Evolutionary conservation across 2,329 filamentous ascomycete species (phyloP).

Genomic region (Alternaria gansuensis): DNA sequence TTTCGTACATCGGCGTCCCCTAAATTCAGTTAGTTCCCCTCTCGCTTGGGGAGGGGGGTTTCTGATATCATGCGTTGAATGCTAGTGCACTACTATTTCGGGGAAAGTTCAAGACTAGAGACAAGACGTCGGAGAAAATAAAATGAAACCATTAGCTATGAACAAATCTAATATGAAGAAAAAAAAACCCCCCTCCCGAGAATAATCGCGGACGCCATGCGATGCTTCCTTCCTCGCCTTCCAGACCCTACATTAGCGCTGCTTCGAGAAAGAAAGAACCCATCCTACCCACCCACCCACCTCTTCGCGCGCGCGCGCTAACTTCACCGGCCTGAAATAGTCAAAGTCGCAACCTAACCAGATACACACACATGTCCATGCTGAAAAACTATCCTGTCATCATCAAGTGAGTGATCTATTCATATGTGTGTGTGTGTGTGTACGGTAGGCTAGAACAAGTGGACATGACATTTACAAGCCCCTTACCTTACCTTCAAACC

Average conservation of each 20-base stretch:
- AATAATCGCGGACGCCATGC: constrained; percentile 6
- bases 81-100: constrained; percentile 2
- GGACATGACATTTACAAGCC: not conserved
- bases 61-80: not conserved
- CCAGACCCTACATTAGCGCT: constrained; percentile 7
- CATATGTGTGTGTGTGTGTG: too few species aligned
- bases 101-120: not conserved
- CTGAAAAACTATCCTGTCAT: too few species aligned
- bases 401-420: not conserved
- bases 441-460: not conserved
- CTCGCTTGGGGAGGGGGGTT: not conserved
- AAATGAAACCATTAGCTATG: too few species aligned
- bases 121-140: not conserved
- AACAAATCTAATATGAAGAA: too few species aligned
- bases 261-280: constrained; percentile 9
- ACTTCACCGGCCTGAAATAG: not conserved
- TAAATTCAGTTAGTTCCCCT: not conserved
- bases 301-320: not conserved
- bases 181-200: constrained; percentile 12
- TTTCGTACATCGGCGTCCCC: constrained; percentile 1
- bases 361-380: too few species aligned
- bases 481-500: not conserved
- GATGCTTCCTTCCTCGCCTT: not conserved
- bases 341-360: not conserved
- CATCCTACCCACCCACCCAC: not conserved